A percentile compares a stretch with the other conserved stretches of the same genome.
Evolutionary conservation across 169 alveolate genomes (phyloP).

Genomic region (Theileria parva): DNA sequence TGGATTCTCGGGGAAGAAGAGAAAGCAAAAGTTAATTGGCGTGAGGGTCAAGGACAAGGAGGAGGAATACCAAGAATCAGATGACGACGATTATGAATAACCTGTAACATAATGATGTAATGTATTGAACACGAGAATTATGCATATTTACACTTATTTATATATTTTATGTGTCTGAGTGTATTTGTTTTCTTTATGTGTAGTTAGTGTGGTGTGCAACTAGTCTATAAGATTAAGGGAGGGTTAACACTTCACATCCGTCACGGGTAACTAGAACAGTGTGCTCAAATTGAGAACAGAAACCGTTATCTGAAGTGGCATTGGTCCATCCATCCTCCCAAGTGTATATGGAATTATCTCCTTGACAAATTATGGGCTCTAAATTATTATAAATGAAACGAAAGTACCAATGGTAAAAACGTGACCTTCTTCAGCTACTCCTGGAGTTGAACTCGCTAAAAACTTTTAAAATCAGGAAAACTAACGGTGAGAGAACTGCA

Average conservation of each 20-base stretch:
- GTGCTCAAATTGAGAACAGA: conserved; percentile 90
- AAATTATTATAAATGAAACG: conserved; percentile 54
- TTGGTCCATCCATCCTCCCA: conserved; percentile 93
- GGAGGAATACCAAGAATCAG: conserved; percentile 22
- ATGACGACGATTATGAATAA: conserved; percentile 51
- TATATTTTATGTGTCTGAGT: not conserved
- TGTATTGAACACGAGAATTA: not conserved
- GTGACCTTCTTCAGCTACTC: conserved; percentile 50
- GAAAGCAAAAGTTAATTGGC: conserved; percentile 33
- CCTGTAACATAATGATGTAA: not conserved
- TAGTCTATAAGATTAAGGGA: conserved; percentile 13
- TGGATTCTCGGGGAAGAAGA: conserved; percentile 16
- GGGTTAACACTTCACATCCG: conserved; percentile 84
- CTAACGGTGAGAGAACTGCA: conserved; percentile 78
- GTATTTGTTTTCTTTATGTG: too few relatives aligned
- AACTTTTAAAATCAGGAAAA: not conserved
- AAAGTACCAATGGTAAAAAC: conserved; percentile 45
- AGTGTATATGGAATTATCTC: conserved; percentile 71
- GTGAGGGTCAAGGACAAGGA: conserved; percentile 11
- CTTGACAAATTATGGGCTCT: conserved; percentile 90
- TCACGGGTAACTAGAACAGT: conserved; percentile 84
- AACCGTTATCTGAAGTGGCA: conserved; percentile 83
- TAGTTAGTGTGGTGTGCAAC: not conserved
- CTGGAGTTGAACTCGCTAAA: conserved; percentile 65
- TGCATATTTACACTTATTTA: too few relatives aligned